Evolutionary conservation across 2,329 filamentous ascomycete genomes (phyloP), one percentile per base, ranked within the genome.

Genomic region (Aspergillus japonicus): DNA sequence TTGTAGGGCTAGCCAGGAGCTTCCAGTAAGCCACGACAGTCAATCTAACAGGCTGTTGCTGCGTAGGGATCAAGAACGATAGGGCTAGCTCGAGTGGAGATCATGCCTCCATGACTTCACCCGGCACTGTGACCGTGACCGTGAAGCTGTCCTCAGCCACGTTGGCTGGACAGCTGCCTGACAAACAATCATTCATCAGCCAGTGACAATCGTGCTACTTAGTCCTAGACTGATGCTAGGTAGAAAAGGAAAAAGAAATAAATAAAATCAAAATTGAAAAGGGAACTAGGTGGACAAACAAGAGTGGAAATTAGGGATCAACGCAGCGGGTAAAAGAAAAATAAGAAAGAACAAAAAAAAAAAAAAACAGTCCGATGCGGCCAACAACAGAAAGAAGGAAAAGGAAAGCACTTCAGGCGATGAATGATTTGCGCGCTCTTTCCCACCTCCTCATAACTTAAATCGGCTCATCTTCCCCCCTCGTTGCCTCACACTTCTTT

Each of bases 111-210:
- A 60, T 56, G 56, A 57, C 56, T 54, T 62, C 31, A 54, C 56
- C 58, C 62, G 39, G 39, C 39, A 44, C 39, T 5, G 39, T 52
- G 55, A 35, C 58, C 62, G 39, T 16, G 16, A 44, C 39, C 14
- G 39, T 52, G 55, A 35, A 51, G 52, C 21, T 54, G 56, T 50
- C 49, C 59, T 65, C 42, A 65, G 63, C 69, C 69, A 71, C 66
- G 67, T 69, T 71, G 67, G 63, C 63, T 61, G 55, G 61, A 62
- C 54, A 60, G 47, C 39, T 47, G 56, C 39, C 61, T 57, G 58
- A 33, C 58, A 61, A 53, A 39, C 26, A 39, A 12, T 23, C 29
- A 42, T 50, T 10, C 29, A 12, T 47, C n/a, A 21, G 14, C 50
- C 60, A 62, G 54, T 59, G 57, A 53, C 51, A 57, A 62, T 60